Evolutionary conservation across 352 stramenopile genomes (phyloP), one percentile per base, ranked within the genome.

Genomic region (Pythium dissotocum): DNA sequence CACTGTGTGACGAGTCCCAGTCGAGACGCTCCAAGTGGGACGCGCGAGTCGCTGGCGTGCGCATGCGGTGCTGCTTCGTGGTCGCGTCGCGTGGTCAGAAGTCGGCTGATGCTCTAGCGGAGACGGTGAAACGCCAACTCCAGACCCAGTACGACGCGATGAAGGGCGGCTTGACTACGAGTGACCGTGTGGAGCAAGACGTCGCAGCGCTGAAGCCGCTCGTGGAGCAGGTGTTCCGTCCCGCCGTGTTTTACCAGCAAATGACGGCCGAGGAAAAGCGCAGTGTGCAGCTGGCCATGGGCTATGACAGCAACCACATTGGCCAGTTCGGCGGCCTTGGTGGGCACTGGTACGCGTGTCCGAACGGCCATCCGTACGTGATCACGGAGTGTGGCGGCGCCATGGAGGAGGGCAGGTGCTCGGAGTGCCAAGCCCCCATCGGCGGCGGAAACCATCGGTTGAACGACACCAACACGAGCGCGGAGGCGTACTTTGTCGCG

Each of bases 331-430:
- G 46, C 5, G 28, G 75, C 72, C 48, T 69, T 53, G 33, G 78
- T 70, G 80, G 77, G 0, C 74, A 80, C n/a, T 87, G 89, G 89
- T 95, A 93, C 62, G 71, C 82, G 54, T 97, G 87, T 35, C 76
- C 77, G 0, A 92, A 93, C 69, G 87, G 87, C 4, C 89, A 97
- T 67, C 87, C 86, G 42, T 95, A 95, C 61, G 84, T 86, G 48
- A 92, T 97, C 56, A 86, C 83, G 10, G 85, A 95, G 52, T 97
- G 89, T 62, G 86, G 89, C 30, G 77, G 80, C 53, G 81, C 87
- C 6, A 97, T 94, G 85, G 49, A 94, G 57, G 49, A 71, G 61
- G 67, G 74, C 7, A 65, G 21, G 1, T 97, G 89, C 46, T 75
- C 82, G 2, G 89, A 97, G 58, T 97, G 89, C 72, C 77, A 77